Conservation (phyloP, 441 rosid genomes). For the Bocquillonia castaneifolia region DNA sequence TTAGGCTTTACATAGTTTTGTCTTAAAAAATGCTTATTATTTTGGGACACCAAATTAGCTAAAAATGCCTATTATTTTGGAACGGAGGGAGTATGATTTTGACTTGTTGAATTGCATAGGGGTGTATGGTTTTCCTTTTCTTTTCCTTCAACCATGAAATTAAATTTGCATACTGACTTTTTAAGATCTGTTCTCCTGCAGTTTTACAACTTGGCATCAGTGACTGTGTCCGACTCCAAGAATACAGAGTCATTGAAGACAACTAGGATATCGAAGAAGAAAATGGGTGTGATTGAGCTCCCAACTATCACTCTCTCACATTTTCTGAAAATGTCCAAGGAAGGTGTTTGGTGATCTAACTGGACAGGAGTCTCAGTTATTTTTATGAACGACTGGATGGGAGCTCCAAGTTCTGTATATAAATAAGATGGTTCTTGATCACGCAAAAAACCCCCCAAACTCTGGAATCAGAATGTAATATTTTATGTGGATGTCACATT, state of each 20-base stretch:
- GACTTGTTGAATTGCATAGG: no score
- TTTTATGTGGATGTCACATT: conserved; percentile 20
- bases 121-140: no score
- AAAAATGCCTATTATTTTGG: no score
- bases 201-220: conserved; percentile 78
- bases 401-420: conserved; percentile 13
- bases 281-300: conserved; percentile 34
- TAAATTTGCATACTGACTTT: neutral
- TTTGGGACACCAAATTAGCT: no score
- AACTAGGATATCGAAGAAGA: conserved; percentile 60
- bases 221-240: conserved; percentile 47
- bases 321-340: conserved; percentile 81
- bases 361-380: no score
- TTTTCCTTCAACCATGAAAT: neutral
- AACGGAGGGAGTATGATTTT: neutral
- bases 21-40: no score
- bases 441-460: neutral
- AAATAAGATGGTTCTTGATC: conserved; percentile 23
- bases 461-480: neutral
- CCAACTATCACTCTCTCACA: conserved; percentile 54
- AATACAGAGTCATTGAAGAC: conserved; percentile 39
- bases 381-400: no score
- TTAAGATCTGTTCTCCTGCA: conserved; percentile 29
- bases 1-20: no score
- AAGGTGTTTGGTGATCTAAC: conserved; percentile 65